These are phyloP conservation scores for Reticulascus tulasneorum DNA, from an alignment of 2,329 filamentous ascomycete species.

Conservation along the genomic window DNA sequence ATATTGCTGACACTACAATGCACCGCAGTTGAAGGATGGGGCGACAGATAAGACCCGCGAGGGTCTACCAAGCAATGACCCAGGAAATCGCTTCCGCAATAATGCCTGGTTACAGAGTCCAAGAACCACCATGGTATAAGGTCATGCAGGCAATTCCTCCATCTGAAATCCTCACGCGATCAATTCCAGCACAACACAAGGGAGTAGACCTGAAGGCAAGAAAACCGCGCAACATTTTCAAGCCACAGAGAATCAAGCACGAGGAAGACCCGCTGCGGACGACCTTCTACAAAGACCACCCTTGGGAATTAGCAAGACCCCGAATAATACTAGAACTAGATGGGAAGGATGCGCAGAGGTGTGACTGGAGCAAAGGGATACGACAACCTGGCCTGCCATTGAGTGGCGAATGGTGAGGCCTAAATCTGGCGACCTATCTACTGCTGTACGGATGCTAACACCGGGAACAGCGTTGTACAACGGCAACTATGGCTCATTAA, in stretches of 20 bases:
- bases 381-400: constrained; percentile 71
- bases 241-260: constrained; percentile 72
- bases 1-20: too few species aligned
- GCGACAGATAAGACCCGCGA: constrained; percentile 41
- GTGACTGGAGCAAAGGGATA: constrained; percentile 75
- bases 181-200: constrained; percentile 44
- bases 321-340: constrained; percentile 79
- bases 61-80: constrained; percentile 43
- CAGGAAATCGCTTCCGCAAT: constrained; percentile 38
- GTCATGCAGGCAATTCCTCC: constrained; percentile 53
- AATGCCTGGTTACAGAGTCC: constrained; percentile 26
- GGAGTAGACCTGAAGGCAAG: constrained; percentile 40
- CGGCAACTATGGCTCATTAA: constrained; percentile 84
- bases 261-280: constrained; percentile 77
- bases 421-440: neutral
- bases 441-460: constrained; percentile 19
- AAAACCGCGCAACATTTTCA: constrained; percentile 74
- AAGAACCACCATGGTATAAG: constrained; percentile 45
- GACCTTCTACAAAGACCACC: constrained; percentile 89
- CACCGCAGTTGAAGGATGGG: too few species aligned
- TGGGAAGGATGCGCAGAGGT: constrained; percentile 71
- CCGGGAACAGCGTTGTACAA: constrained; percentile 71
- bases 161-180: constrained; percentile 53
- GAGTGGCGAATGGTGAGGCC: constrained; percentile 74
- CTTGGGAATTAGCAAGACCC: constrained; percentile 92